A percentile compares a stretch with the other conserved stretches of the same genome.
phyloP scores from a whole-genome alignment of 495 filamentous ascomycete genomes.

The Penicillium canescens region DNA sequence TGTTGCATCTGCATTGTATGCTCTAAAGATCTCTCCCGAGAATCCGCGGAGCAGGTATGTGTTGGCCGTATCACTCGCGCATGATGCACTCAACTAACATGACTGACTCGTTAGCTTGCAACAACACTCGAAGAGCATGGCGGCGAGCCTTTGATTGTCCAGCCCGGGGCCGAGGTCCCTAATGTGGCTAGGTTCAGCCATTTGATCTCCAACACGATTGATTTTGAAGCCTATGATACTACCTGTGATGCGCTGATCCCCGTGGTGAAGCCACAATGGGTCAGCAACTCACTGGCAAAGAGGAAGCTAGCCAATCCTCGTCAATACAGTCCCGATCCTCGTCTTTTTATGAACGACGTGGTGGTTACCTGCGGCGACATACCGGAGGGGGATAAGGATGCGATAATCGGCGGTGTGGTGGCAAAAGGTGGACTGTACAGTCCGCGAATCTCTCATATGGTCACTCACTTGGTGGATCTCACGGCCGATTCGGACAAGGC shows the following conservation, averaged over 20 bases:
- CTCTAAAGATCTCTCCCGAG: conserved; percentile 48
- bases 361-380: conserved; percentile 77
- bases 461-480: conserved; percentile 88
- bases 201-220: conserved; percentile 79
- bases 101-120: conserved; percentile 26
- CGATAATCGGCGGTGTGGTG: conserved; percentile 84
- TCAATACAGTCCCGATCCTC: conserved; percentile 85
- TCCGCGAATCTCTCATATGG: conserved; percentile 62
- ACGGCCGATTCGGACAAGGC: conserved; percentile 75
- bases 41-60: conserved; percentile 44
- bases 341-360: conserved; percentile 84
- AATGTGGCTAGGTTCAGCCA: conserved; percentile 68
- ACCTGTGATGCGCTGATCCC: conserved; percentile 72
- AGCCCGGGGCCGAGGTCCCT: conserved; percentile 45
- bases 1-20: conserved; percentile 44
- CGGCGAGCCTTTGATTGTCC: conserved; percentile 48
- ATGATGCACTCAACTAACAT: conserved; percentile 3
- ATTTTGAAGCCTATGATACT: conserved; percentile 80
- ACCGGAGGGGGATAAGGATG: conserved; percentile 85
- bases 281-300: conserved; percentile 65
- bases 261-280: conserved; percentile 85
- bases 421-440: conserved; percentile 86
- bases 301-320: conserved; percentile 72
- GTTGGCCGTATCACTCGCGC: conserved; percentile 8
- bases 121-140: conserved; percentile 51